Evolutionary conservation across 208 protist genomes (phyloP).

Genomic region (Trypanosoma cruzi): DNA sequence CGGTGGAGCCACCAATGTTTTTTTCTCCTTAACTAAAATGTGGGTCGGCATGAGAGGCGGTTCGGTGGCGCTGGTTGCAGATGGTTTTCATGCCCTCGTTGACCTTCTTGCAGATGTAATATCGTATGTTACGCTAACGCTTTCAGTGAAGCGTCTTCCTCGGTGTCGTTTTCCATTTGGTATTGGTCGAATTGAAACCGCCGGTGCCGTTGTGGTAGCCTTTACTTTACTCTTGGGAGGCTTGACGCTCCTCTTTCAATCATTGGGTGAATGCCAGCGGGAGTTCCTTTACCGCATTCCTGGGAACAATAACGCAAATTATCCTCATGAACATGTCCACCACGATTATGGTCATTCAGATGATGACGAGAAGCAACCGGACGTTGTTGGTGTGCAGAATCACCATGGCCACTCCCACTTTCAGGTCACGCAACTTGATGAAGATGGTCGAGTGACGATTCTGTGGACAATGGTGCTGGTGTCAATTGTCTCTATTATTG

Average conservation of each 20-base stretch:
- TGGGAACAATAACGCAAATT: neutral
- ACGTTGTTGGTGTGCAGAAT: slow-evolving; percentile 25
- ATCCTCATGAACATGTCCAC: neutral
- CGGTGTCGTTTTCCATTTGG: slow-evolving; percentile 87
- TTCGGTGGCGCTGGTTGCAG: slow-evolving; percentile 84
- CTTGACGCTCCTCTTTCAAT: slow-evolving; percentile 72
- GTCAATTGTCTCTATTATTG: slow-evolving; percentile 60
- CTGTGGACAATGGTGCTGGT: slow-evolving; percentile 87
- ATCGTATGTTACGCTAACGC: slow-evolving; percentile 72
- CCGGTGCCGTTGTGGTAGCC: slow-evolving; percentile 78
- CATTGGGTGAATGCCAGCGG: slow-evolving; percentile 42
- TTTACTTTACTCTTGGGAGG: slow-evolving; percentile 80
- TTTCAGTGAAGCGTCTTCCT: slow-evolving; percentile 60
- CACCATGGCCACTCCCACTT: slow-evolving; percentile 83
- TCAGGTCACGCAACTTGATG: slow-evolving; percentile 56
- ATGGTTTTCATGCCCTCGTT: slow-evolving; percentile 86
- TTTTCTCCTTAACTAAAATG: slow-evolving; percentile 80
- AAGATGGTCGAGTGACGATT: slow-evolving; percentile 52
- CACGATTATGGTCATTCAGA: slow-evolving; percentile 27
- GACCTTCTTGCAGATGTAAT: slow-evolving; percentile 82
- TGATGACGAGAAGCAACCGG: neutral
- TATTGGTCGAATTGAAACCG: slow-evolving; percentile 81
- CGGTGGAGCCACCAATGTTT: slow-evolving; percentile 73
- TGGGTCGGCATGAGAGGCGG: slow-evolving; percentile 72
- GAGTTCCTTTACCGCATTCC: slow-evolving; percentile 17